Evolutionary conservation across 2,329 filamentous ascomycete species (phyloP).

Genomic region (Penicillium sumatraense): DNA sequence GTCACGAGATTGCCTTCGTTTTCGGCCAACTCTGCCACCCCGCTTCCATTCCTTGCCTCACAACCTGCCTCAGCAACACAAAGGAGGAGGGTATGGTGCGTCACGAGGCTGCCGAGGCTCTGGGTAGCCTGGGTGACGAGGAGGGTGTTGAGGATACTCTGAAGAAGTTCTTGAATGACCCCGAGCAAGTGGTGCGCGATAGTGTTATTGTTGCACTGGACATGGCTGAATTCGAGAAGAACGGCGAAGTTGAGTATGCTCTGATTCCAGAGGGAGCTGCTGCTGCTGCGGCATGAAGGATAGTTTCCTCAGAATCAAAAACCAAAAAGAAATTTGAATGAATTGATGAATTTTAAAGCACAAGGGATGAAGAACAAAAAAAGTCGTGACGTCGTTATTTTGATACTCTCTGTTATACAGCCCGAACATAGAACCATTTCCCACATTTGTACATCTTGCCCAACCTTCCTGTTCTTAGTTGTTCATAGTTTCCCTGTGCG

Average conservation of each 20-base stretch:
- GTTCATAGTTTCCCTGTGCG: conserved; percentile 39
- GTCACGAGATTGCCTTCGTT: conserved; percentile 97
- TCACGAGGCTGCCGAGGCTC: conserved; percentile 94
- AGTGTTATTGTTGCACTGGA: conserved; percentile 94
- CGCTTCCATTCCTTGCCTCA: conserved; percentile 91
- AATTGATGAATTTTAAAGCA: conserved; percentile 10
- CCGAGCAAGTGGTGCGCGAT: conserved; percentile 90
- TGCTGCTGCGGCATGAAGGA: conserved; percentile 33
- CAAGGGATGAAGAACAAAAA: conserved; percentile 21
- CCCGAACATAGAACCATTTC: conserved; percentile 26
- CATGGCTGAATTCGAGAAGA: conserved; percentile 97
- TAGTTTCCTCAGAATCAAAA: not conserved
- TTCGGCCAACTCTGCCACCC: conserved; percentile 96
- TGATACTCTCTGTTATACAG: conserved; percentile 35
- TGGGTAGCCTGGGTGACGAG: conserved; percentile 91
- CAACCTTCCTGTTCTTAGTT: conserved; percentile 29
- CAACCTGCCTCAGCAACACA: conserved; percentile 74
- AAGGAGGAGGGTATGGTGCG: conserved; percentile 94
- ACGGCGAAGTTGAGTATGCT: conserved; percentile 86
- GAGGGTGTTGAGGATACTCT: conserved; percentile 88
- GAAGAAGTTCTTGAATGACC: conserved; percentile 82
- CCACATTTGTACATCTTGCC: conserved; percentile 17
- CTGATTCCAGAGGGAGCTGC: conserved; percentile 70
- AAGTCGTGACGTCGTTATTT: conserved; percentile 33
- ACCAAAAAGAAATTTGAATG: conserved; percentile 2